phyloP scores from a whole-genome alignment of 2,329 filamentous ascomycete species.

The Colletotrichum cereale region DNA sequence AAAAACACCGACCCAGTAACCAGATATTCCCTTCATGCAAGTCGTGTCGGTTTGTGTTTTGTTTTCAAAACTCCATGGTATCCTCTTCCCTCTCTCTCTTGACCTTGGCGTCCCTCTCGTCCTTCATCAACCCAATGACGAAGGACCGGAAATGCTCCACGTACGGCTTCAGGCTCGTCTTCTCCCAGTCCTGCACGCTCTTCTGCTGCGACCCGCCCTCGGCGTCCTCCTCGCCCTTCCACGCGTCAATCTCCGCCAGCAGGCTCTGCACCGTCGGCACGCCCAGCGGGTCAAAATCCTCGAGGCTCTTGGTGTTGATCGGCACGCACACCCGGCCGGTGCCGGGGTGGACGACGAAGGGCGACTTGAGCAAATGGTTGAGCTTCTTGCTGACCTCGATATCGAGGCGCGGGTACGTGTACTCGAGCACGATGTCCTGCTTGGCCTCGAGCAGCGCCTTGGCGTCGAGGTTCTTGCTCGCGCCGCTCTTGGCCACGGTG shows the following conservation, averaged over 20 bases:
- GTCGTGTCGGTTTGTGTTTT: conserved; percentile 21
- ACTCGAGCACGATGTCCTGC: conserved; percentile 95
- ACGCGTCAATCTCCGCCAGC: conserved; percentile 87
- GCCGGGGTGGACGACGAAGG: conserved; percentile 95
- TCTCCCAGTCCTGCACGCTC: conserved; percentile 87
- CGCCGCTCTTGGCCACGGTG: conserved; percentile 80
- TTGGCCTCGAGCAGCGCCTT: conserved; percentile 86
- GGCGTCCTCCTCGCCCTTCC: conserved; percentile 65
- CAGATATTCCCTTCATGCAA: conserved; percentile 35
- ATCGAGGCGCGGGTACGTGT: conserved; percentile 97
- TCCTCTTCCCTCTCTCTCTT: conserved; percentile 69
- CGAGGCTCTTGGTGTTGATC: conserved; percentile 80
- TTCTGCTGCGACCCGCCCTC: conserved; percentile 51
- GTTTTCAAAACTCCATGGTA: conserved; percentile 65
- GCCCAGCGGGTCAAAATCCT: conserved; percentile 85
- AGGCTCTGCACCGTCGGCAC: conserved; percentile 92
- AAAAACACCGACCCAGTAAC: conserved; percentile 29
- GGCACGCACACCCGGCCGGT: conserved; percentile 96
- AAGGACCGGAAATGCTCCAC: conserved; percentile 90
- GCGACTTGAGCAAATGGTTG: conserved; percentile 97
- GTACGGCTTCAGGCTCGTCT: conserved; percentile 94
- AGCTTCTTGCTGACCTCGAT: conserved; percentile 98
- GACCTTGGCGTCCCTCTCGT: conserved; percentile 70
- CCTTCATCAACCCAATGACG: conserved; percentile 82
- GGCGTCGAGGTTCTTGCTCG: conserved; percentile 78